Conservation (phyloP, 2,329 filamentous ascomycete species). For the Raffaelea ambrosiae region DNA sequence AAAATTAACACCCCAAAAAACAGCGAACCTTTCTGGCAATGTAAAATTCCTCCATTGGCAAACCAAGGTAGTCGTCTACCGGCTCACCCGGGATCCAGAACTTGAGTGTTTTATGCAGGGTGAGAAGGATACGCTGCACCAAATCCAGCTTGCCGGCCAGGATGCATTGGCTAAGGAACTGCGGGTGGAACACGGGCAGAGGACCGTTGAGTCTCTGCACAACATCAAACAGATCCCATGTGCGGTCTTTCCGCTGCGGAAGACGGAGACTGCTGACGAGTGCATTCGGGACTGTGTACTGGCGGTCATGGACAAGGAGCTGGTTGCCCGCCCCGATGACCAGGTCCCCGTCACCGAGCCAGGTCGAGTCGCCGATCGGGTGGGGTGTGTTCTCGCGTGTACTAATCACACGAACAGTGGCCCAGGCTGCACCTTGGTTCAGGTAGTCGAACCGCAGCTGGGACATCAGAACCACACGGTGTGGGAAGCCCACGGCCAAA, state of each 20-base stretch:
- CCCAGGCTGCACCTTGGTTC: conserved; percentile 83
- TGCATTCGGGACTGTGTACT: conserved; percentile 56
- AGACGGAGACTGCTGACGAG: conserved; percentile 45
- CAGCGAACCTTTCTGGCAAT: conserved; percentile 20
- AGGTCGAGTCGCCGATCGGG: conserved; percentile 86
- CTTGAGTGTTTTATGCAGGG: conserved; percentile 67
- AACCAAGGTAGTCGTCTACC: conserved; percentile 68
- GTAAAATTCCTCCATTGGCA: conserved; percentile 54
- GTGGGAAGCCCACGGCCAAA: conserved; percentile 85
- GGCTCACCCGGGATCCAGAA: conserved; percentile 75
- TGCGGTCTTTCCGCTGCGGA: conserved; percentile 37
- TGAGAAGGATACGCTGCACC: conserved; percentile 65
- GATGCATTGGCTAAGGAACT: conserved; percentile 81
- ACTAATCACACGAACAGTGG: conserved; percentile 70
- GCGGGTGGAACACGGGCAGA: conserved; percentile 84
- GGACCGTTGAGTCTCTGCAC: conserved; percentile 80
- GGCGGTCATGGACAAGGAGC: conserved; percentile 73
- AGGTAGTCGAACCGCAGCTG: conserved; percentile 91
- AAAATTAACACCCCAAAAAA: background rate
- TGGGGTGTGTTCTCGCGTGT: conserved; percentile 78
- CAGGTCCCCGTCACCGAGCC: conserved; percentile 77
- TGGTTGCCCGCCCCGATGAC: conserved; percentile 88
- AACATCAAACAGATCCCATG: conserved; percentile 68
- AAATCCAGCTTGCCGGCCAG: conserved; percentile 65
- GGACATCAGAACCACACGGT: conserved; percentile 70